phyloP scores from a whole-genome alignment of 2,329 filamentous ascomycete genomes.

The Xylariales sp. region DNA sequence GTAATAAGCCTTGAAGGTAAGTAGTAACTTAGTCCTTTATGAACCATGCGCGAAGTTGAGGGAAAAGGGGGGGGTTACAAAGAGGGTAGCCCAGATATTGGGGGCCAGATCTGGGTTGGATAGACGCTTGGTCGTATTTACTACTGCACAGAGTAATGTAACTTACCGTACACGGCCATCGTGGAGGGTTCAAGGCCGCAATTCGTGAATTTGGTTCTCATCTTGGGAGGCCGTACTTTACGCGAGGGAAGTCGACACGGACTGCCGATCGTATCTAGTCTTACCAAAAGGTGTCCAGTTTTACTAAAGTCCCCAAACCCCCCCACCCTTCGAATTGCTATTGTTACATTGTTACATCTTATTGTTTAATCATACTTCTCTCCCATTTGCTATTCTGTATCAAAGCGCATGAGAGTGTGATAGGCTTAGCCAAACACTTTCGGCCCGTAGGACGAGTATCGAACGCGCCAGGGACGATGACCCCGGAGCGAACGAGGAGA shows the following conservation, averaged over 20 bases:
- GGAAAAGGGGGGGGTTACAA: not conserved
- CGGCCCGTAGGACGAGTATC: not conserved
- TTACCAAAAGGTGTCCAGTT: not conserved
- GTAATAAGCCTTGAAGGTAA: no score
- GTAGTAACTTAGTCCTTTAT: no score
- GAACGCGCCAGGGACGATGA: not conserved
- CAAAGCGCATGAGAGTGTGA: not conserved
- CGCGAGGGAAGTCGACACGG: not conserved
- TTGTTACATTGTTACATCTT: not conserved
- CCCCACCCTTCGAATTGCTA: not conserved
- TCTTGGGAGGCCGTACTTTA: no score
- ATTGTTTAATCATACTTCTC: not conserved
- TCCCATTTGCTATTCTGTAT: not conserved
- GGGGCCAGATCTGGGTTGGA: slow-evolving; percentile 3
- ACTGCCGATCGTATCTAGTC: not conserved
- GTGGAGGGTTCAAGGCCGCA: no score
- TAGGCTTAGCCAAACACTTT: not conserved
- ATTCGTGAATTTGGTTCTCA: no score
- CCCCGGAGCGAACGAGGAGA: not conserved
- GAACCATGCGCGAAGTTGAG: no score
- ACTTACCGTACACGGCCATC: not conserved
- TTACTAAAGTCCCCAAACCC: not conserved
- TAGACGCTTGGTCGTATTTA: not conserved
- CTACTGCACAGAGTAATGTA: not conserved
- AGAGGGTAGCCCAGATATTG: not conserved